phyloP scores from a whole-genome alignment of 345 rosid genomes.

The Eucalyptus shirleyi region DNA sequence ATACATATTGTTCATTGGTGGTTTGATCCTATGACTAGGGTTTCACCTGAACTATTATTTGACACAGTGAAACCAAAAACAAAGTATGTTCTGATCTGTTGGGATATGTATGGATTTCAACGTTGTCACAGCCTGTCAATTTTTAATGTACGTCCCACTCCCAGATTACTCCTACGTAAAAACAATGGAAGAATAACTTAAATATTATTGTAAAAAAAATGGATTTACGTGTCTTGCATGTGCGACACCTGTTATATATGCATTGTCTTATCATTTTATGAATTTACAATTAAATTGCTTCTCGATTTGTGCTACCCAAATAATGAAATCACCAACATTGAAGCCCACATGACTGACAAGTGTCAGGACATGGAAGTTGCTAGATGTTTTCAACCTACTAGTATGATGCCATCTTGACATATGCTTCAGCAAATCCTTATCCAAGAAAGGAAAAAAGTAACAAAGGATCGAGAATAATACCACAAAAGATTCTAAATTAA shows the following conservation, averaged over 20 bases:
- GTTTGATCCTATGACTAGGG: background rate
- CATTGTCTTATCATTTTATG: background rate
- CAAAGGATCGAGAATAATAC: background rate
- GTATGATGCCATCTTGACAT: background rate
- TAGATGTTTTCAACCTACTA: background rate
- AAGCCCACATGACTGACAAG: background rate
- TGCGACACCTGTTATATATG: background rate
- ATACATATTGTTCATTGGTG: background rate
- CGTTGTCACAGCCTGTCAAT: background rate
- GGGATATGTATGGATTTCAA: background rate
- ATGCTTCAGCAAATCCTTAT: background rate
- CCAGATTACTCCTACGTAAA: background rate
- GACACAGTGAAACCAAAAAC: background rate
- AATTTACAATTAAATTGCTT: background rate
- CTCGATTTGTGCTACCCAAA: background rate
- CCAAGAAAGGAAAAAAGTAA: background rate
- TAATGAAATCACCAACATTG: background rate
- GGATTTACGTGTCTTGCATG: background rate
- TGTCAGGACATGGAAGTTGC: background rate
- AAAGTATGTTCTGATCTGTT: background rate
- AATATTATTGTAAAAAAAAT: background rate
- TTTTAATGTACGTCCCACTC: background rate
- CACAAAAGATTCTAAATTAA: background rate
- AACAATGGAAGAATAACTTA: background rate
- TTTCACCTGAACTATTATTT: background rate